phyloP scores from a whole-genome alignment of 768 basidiomycete species.

The Tylopilus intermedius region DNA sequence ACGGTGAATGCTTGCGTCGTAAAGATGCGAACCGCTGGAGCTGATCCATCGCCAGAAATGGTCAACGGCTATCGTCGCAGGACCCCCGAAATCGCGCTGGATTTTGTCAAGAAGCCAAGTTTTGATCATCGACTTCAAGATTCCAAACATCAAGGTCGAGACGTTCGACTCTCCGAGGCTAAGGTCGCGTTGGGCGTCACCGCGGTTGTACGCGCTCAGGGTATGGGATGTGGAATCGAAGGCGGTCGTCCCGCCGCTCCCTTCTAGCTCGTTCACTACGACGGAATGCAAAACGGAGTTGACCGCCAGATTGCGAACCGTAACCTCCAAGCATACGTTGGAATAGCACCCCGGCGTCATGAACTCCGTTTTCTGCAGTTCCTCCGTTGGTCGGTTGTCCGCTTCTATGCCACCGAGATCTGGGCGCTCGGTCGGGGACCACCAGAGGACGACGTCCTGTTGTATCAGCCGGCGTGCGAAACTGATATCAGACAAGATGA shows the following conservation, averaged over 20 bases:
- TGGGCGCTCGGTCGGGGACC: constrained; percentile 84
- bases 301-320: constrained; percentile 87
- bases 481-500: constrained; percentile 84
- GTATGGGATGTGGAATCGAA: constrained; percentile 93
- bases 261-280: constrained; percentile 95
- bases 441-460: constrained; percentile 94
- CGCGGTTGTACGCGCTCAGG: constrained; percentile 79
- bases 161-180: constrained; percentile 87
- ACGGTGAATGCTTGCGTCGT: constrained; percentile 87
- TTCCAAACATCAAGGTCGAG: constrained; percentile 79
- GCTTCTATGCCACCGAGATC: constrained; percentile 93
- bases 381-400: constrained; percentile 71
- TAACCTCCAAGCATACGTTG: constrained; percentile 88
- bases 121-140: constrained; percentile 85
- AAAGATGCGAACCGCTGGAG: constrained; percentile 78
- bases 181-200: constrained; percentile 55
- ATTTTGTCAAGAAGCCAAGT: constrained; percentile 87
- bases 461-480: constrained; percentile 83
- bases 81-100: constrained; percentile 57
- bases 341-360: constrained; percentile 80
- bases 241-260: constrained; percentile 86
- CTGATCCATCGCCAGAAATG: constrained; percentile 99
- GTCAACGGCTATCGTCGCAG: constrained; percentile 70
- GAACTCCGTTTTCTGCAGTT: constrained; percentile 82
- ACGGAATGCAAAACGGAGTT: constrained; percentile 92